These are phyloP conservation scores for Cercophora samala DNA, from an alignment of 495 filamentous ascomycete genomes.

Conservation along the genomic window DNA sequence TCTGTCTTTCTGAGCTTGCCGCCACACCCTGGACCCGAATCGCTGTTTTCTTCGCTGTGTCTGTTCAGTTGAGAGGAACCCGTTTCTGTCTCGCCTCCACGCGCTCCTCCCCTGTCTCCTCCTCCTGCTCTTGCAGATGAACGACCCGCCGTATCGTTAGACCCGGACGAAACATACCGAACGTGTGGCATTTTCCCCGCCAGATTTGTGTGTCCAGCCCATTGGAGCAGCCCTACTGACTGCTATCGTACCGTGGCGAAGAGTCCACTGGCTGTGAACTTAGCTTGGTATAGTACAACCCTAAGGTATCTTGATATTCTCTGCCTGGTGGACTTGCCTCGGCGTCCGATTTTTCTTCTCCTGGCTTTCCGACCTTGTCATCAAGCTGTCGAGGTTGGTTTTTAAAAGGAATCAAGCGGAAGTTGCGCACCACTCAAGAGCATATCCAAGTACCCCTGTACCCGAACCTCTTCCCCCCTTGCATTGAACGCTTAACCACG, in stretches of 20 bases:
- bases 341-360: background rate
- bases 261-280: background rate
- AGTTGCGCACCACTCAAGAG: background rate
- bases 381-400: background rate
- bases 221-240: background rate
- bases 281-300: background rate
- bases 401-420: background rate
- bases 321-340: background rate
- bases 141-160: background rate
- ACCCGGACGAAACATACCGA: constrained; percentile 1
- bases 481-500: constrained; percentile 25
- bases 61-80: background rate
- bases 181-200: background rate
- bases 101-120: background rate
- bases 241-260: background rate
- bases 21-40: background rate
- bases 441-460: background rate
- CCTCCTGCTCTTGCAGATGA: background rate
- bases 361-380: background rate
- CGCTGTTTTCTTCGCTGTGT: constrained; percentile 1
- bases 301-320: background rate
- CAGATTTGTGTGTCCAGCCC: background rate
- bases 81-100: background rate
- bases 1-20: background rate
- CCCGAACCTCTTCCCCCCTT: constrained; percentile 6